phyloP scores from a whole-genome alignment of 768 basidiomycete species.

The Lepiota brunneoincarnata region DNA sequence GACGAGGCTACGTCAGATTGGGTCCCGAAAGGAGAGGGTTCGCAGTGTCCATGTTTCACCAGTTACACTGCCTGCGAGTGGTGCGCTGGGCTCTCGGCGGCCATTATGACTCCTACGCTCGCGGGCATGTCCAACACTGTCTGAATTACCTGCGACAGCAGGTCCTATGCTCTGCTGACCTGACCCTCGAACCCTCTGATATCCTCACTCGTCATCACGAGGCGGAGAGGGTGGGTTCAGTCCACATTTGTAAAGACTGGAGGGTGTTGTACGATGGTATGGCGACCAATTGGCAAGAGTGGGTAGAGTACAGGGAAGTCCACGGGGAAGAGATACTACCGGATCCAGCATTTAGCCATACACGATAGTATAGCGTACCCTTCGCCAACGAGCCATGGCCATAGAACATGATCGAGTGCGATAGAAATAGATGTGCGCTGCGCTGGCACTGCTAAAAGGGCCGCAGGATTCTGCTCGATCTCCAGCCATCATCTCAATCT shows the following conservation, averaged over 20 bases:
- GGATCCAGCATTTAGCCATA: no score
- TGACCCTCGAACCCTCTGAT: conserved; percentile 35
- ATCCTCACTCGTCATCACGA: conserved; percentile 22
- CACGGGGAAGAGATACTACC: no score
- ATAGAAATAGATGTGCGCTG: no score
- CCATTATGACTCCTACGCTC: conserved; percentile 10
- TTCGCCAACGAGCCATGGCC: no score
- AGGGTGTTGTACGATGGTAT: conserved; percentile 18
- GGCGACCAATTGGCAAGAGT: conserved; percentile 12
- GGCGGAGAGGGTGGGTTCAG: conserved; percentile 20
- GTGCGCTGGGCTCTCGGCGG: not conserved
- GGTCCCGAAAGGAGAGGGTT: conserved; percentile 31
- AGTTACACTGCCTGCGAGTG: conserved; percentile 29
- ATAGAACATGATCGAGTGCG: no score
- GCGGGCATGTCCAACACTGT: conserved; percentile 31
- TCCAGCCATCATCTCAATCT: no score
- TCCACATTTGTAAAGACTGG: conserved; percentile 30
- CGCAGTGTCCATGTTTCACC: conserved; percentile 35
- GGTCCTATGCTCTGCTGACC: conserved; percentile 36
- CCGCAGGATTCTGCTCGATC: no score
- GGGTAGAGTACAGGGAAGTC: not conserved
- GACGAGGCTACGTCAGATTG: conserved; percentile 27
- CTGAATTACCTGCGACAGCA: conserved; percentile 36
- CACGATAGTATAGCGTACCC: no score
- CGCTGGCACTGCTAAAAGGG: no score